A percentile compares a stretch with the other conserved stretches of the same genome.
These are phyloP conservation scores for Polyporus arcularius DNA, from an alignment of 768 basidiomycete genomes.

Conservation along the genomic window DNA sequence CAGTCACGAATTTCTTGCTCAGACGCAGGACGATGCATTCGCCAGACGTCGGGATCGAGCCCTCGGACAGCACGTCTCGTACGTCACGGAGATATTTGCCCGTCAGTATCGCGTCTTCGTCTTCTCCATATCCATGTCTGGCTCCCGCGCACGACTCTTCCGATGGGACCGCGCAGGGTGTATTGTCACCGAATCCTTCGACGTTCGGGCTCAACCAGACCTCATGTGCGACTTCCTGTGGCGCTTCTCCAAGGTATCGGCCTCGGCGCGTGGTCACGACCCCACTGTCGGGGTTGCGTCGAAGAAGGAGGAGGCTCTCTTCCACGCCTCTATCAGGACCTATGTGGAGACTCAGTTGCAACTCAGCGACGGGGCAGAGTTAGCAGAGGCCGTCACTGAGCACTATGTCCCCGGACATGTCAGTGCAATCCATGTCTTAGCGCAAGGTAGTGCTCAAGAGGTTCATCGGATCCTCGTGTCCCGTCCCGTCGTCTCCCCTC, in stretches of 20 bases:
- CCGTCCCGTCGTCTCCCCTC: constrained; percentile 4
- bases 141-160: constrained; percentile 31
- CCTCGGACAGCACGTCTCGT: background rate
- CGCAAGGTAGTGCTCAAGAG: background rate
- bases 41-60: background rate
- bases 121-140: constrained; percentile 32
- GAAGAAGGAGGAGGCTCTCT: background rate
- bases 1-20: no score
- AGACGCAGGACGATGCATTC: no score
- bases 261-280: constrained; percentile 29
- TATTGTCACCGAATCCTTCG: constrained; percentile 31
- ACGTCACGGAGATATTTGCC: constrained; percentile 10
- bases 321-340: background rate
- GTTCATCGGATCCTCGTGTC: constrained; percentile 7
- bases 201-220: constrained; percentile 21
- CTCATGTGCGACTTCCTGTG: constrained; percentile 32
- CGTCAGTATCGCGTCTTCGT: constrained; percentile 31
- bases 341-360: background rate
- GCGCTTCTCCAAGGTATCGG: constrained; percentile 24
- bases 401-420: constrained; percentile 9
- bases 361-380: background rate
- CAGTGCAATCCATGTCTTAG: background rate
- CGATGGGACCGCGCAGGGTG: constrained; percentile 35
- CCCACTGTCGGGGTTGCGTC: constrained; percentile 2
- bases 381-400: background rate